Evolutionary conservation across 106 monocot species (phyloP).

Genomic region (Allium cepa): DNA sequence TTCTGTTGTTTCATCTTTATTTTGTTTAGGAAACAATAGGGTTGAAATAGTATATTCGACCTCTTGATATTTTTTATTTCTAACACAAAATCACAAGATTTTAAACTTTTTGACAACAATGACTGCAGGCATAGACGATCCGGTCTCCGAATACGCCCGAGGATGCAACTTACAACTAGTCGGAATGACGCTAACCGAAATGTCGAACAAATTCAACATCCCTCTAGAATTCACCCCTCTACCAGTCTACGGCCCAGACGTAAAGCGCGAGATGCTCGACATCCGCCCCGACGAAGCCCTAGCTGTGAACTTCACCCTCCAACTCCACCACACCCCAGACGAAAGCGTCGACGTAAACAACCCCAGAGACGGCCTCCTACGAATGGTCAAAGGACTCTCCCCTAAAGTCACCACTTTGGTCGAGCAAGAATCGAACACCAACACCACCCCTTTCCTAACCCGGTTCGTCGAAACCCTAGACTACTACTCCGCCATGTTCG

Average conservation of each 20-base stretch:
- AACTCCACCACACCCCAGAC: constrained; percentile 86
- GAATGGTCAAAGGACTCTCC: constrained; percentile 82
- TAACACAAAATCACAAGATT: too few species aligned
- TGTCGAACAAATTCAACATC: constrained; percentile 67
- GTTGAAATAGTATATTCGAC: too few species aligned
- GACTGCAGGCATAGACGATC: constrained; percentile 44
- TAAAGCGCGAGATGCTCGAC: constrained; percentile 70
- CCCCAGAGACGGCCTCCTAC: constrained; percentile 77
- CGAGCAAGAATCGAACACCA: constrained; percentile 94
- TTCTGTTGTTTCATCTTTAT: too few species aligned
- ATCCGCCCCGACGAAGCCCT: constrained; percentile 68
- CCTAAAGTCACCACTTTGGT: constrained; percentile 77
- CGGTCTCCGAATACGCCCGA: constrained; percentile 50
- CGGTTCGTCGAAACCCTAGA: constrained; percentile 72
- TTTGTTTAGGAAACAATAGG: too few species aligned
- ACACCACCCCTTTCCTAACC: constrained; percentile 68
- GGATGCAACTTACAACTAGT: constrained; percentile 47
- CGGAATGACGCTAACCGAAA: constrained; percentile 30
- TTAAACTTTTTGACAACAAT: too few species aligned
- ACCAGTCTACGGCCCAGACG: constrained; percentile 27
- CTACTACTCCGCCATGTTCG: constrained; percentile 88
- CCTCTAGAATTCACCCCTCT: constrained; percentile 61
- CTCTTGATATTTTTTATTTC: too few species aligned
- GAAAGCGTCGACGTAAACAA: constrained; percentile 89
- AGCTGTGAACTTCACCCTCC: constrained; percentile 76